Conservation (phyloP, 371 early-diverging fungal species). For the Scutellospora calospora region DNA sequence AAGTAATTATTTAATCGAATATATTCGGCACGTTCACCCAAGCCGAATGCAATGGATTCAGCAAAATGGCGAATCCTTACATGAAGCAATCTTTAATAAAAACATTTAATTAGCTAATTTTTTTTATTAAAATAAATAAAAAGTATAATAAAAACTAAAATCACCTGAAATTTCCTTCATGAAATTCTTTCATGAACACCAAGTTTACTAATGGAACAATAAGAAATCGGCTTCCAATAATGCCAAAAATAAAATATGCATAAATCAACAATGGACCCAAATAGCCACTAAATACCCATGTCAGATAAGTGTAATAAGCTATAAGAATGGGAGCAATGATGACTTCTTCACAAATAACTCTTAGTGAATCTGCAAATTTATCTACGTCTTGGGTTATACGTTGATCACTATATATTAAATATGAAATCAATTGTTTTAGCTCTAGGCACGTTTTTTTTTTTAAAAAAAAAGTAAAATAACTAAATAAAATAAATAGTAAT, state of each 20-base stretch:
- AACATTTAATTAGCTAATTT: neutral
- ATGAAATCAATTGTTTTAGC: neutral
- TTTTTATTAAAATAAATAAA: neutral
- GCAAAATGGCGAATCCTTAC: conserved; percentile 76
- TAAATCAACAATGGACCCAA: conserved; percentile 78
- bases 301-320: conserved; percentile 78
- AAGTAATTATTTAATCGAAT: conserved; percentile 63
- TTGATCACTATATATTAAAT: conserved; percentile 70
- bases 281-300: conserved; percentile 74
- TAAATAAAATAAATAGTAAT: too few species aligned
- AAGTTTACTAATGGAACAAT: conserved; percentile 80
- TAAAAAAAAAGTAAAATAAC: too few species aligned
- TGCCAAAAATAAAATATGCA: conserved; percentile 75
- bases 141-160: neutral
- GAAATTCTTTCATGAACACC: conserved; percentile 77
- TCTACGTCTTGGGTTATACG: conserved; percentile 92
- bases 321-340: conserved; percentile 82
- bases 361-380: conserved; percentile 71
- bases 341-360: conserved; percentile 70
- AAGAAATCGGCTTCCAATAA: conserved; percentile 63
- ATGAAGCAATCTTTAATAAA: conserved; percentile 69
- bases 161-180: conserved; percentile 77
- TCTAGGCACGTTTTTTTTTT: neutral
- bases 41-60: conserved; percentile 83
- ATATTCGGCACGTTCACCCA: conserved; percentile 75